phyloP scores from a whole-genome alignment of 148 eudicot species.

The Pouteria glomerata region DNA sequence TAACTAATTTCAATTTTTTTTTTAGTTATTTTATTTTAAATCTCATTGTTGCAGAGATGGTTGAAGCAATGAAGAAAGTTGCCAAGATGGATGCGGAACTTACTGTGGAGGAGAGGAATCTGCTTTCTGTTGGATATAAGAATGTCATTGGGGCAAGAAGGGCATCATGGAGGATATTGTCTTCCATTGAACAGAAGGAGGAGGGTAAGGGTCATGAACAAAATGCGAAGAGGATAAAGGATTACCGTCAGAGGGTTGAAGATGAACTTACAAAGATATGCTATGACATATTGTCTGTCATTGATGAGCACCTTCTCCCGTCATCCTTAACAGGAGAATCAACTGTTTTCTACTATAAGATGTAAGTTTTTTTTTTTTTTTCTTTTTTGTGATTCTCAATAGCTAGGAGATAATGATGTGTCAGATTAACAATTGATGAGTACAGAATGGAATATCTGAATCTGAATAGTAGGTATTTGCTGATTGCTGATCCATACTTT shows the following conservation, averaged over 20 bases:
- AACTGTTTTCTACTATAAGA: slow-evolving; percentile 26
- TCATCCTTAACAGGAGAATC: slow-evolving; percentile 27
- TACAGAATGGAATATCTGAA: background rate
- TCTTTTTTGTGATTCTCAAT: too few relatives aligned
- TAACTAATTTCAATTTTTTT: background rate
- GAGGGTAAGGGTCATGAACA: slow-evolving; percentile 24
- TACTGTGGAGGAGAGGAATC: slow-evolving; percentile 31
- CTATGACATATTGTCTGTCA: slow-evolving; percentile 21
- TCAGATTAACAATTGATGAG: too few relatives aligned
- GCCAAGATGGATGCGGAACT: slow-evolving; percentile 27
- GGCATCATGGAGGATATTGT: slow-evolving; percentile 31
- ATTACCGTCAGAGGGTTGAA: slow-evolving; percentile 24
- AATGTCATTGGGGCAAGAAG: slow-evolving; percentile 30
- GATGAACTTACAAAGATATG: slow-evolving; percentile 26
- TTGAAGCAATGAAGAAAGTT: slow-evolving; percentile 33
- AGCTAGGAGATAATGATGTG: too few relatives aligned
- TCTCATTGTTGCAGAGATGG: slow-evolving; percentile 24
- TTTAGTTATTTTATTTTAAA: background rate
- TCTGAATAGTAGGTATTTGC: too few relatives aligned
- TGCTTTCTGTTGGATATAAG: slow-evolving; percentile 31
- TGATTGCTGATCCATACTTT: too few relatives aligned
- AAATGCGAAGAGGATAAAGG: slow-evolving; percentile 21
- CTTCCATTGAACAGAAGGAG: slow-evolving; percentile 37
- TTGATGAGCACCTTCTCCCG: slow-evolving; percentile 29
- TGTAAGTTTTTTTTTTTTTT: slow-evolving; percentile 14